Conservation (phyloP, 768 basidiomycete genomes). For the Paxillus ammoniavirescens region DNA sequence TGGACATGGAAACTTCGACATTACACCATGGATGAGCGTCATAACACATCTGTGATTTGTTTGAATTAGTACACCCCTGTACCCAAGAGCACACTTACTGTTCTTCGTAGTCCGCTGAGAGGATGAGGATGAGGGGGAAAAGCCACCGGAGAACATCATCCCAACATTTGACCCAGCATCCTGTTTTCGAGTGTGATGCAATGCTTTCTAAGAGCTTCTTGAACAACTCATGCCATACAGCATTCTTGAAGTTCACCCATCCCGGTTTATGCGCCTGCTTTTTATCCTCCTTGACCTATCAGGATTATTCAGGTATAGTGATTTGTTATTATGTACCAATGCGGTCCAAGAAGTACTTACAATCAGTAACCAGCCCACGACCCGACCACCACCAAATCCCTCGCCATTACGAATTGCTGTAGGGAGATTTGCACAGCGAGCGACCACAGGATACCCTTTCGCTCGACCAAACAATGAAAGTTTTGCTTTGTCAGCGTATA, state of each 20-base stretch:
- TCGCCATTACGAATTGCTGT: slow-evolving; percentile 32
- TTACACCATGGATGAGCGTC: slow-evolving; percentile 12
- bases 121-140: slow-evolving; percentile 7
- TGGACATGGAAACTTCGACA: slow-evolving; percentile 14
- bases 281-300: slow-evolving; percentile 1
- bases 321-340: no score
- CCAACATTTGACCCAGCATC: neutral
- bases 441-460: slow-evolving; percentile 39
- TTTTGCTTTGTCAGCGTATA: slow-evolving; percentile 42
- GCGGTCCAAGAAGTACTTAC: no score
- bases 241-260: slow-evolving; percentile 11
- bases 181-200: neutral
- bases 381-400: slow-evolving; percentile 32
- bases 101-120: slow-evolving; percentile 13
- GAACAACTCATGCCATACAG: slow-evolving; percentile 9
- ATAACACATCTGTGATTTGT: slow-evolving; percentile 16
- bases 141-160: neutral
- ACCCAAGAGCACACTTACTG: no score
- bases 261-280: neutral
- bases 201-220: slow-evolving; percentile 1
- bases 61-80: no score
- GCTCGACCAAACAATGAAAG: slow-evolving; percentile 37
- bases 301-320: no score
- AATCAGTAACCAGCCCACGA: slow-evolving; percentile 41
- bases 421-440: slow-evolving; percentile 32